Evolutionary conservation across 75 land plant species (phyloP), one percentile per base, ranked within the genome.

Genomic region (Cunninghamia lanceolata): DNA sequence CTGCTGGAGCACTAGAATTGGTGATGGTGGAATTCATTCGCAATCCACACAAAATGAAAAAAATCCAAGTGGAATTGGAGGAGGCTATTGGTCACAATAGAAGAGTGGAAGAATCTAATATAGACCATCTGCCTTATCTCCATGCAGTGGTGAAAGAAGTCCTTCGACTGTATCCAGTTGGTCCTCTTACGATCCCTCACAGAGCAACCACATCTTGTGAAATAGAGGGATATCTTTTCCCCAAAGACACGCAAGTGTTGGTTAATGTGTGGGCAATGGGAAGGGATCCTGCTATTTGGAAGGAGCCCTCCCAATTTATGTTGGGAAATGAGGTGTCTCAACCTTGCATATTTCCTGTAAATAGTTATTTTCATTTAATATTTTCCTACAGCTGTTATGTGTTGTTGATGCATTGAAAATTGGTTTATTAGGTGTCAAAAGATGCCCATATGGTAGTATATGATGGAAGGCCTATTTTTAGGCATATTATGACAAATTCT

Each of bases 161-260:
- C 0, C 53, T 50, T 85, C 91, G 96, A 3, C 85, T 95, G 86
- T 96, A 95, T 88, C 97, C 97, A 2, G 88, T 96, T 1, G 91
- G 91, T 16, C 94, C 97, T 0, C 90, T 95, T 68, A 90, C 94
- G 50, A 92, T 95, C 10, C 96, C 97, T 0, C 91, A 93, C 34
- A 84, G 87, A 38, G 91, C 94, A 4, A 9, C 88, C 39, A 91
- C 89, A 13, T 70, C 73, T 68, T 91, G 91, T 84, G 91, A 91
- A 50, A 50, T 50, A 50, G 53, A 50, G 53, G 53, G 53, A 50
- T 50, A 11, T 50, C 1, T 50, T 2, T 13, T 50, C 53, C 53
- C 53, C 16, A 50, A 50, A 50, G 53, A 50, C 16, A 50, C 53
- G 0, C 53, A 56, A 85, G 93, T 86, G 81, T 84, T 63, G 97